Evolutionary conservation across 768 basidiomycete genomes (phyloP), one percentile per base, ranked within the genome.

Genomic region (Boletellus ananas): DNA sequence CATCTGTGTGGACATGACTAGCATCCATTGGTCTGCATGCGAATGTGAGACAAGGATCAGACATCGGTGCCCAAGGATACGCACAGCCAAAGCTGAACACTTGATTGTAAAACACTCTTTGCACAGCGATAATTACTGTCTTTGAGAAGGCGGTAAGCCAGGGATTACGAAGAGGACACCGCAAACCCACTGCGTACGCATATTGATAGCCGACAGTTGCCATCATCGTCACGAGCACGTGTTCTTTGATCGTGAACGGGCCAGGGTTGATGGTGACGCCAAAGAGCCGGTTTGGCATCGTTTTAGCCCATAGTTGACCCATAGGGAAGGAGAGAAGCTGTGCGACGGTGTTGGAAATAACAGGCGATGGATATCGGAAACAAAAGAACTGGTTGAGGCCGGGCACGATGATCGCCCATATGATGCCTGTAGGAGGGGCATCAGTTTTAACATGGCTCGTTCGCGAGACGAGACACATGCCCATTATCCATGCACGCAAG

Each of bases 371-470:
- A 60, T 80, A 87, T 12, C 85, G 78, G 61, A 87, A 79, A 66
- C 76, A 84, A 70, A 88, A 87, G 66, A 87, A 88, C 57, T 87
- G 86, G 64, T 89, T 89, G 67, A 88, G 73, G 39, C 87, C 84
- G 1, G 87, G 79, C 17, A 89, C 74, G 47, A 90, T 34, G 53
- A 84, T 73, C 0, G 83, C 75, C 79, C 79, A 84, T 16, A 72
- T 47, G 21, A 82, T 51, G 20, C 66, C 68, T 69, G 36, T 6
- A 34, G 23, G 18, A 13, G 43, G 5, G 14, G 16, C 10, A 3
- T 45, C 20, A 53, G 31, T 21, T 16, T 5, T 8, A 40, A 37
- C 8, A 25, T 13, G 25, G n/a, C 1, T 23, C 17, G 2, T 34
- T 31, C 5, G 3, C 13, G 31, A 40, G 29, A 21, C 0, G 1